Conservation (phyloP, 345 rosid genomes). For the Carallia brachiata region DNA sequence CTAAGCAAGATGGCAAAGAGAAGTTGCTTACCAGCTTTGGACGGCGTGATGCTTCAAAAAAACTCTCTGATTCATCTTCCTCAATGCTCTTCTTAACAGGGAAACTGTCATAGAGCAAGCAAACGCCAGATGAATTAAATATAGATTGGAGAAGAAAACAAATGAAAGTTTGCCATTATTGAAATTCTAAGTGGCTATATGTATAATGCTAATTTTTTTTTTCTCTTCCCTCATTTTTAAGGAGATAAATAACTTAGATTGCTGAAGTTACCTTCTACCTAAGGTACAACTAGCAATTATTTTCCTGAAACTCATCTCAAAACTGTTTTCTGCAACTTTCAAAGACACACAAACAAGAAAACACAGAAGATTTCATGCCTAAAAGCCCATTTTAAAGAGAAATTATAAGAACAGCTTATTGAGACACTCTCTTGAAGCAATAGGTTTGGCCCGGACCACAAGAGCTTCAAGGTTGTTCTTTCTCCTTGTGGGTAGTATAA, state of each 20-base stretch:
- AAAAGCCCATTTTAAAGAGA: constrained; percentile 15
- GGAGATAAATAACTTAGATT: constrained; percentile 8
- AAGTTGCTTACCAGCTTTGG: constrained; percentile 60
- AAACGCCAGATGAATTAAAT: constrained; percentile 27
- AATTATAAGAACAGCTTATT: neutral
- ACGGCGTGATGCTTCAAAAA: constrained; percentile 48
- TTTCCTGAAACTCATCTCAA: constrained; percentile 33
- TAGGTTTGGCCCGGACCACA: constrained; percentile 21
- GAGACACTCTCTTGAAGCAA: constrained; percentile 19
- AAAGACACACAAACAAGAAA: neutral
- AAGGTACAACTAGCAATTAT: constrained; percentile 32
- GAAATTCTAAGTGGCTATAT: constrained; percentile 15
- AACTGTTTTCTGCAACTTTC: constrained; percentile 17
- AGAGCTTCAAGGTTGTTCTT: constrained; percentile 16
- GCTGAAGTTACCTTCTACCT: constrained; percentile 23
- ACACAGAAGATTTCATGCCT: neutral
- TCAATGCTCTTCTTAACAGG: constrained; percentile 59
- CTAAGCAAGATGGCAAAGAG: constrained; percentile 12
- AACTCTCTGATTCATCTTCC: constrained; percentile 44
- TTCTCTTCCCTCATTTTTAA: neutral
- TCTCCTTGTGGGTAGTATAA: constrained; percentile 6
- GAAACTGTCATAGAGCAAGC: constrained; percentile 52
- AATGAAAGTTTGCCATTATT: constrained; percentile 15
- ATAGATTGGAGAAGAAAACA: constrained; percentile 23
- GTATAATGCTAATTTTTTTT: constrained; percentile 1